Percentiles rank a stretch among this genome's conserved stretches.
Conservation (phyloP, 179 eudicot genomes). For the Carnegiea gigantea region DNA sequence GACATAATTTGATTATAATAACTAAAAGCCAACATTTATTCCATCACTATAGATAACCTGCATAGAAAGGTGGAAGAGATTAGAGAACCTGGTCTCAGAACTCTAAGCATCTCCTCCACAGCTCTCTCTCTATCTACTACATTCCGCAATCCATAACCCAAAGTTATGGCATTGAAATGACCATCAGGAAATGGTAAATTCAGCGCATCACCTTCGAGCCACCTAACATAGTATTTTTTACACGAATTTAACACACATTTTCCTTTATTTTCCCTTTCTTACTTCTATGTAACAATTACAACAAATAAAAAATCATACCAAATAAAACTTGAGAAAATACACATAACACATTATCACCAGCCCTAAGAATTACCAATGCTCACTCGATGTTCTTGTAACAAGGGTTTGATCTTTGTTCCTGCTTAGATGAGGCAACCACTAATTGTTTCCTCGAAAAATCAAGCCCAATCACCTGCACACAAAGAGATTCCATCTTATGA, state of each 20-base stretch:
- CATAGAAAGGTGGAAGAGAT: neutral
- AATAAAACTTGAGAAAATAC: neutral
- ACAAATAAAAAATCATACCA: neutral
- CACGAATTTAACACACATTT: neutral
- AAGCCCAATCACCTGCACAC: slow-evolving; percentile 66
- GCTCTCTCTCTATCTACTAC: slow-evolving; percentile 63
- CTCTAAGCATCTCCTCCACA: slow-evolving; percentile 63
- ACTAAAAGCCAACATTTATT: neutral
- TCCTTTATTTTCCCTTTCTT: neutral
- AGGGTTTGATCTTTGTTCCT: slow-evolving; percentile 43
- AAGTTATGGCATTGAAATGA: slow-evolving; percentile 76
- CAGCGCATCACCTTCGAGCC: slow-evolving; percentile 90
- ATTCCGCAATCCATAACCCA: slow-evolving; percentile 91
- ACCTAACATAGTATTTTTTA: slow-evolving; percentile 40
- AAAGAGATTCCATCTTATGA: neutral
- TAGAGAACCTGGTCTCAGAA: slow-evolving; percentile 68
- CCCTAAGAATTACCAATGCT: slow-evolving; percentile 47
- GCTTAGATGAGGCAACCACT: slow-evolving; percentile 64
- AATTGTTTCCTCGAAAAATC: slow-evolving; percentile 79
- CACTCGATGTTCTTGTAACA: slow-evolving; percentile 79
- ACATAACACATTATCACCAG: slow-evolving; percentile 8
- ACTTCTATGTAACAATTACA: neutral
- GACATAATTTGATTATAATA: slow-evolving; percentile 1
- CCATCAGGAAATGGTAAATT: slow-evolving; percentile 65
- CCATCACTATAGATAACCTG: neutral